Percentiles rank a stretch among this genome's conserved stretches.
Evolutionary conservation across 2,329 filamentous ascomycete species (phyloP).

Genomic region (Neonectria hederae): DNA sequence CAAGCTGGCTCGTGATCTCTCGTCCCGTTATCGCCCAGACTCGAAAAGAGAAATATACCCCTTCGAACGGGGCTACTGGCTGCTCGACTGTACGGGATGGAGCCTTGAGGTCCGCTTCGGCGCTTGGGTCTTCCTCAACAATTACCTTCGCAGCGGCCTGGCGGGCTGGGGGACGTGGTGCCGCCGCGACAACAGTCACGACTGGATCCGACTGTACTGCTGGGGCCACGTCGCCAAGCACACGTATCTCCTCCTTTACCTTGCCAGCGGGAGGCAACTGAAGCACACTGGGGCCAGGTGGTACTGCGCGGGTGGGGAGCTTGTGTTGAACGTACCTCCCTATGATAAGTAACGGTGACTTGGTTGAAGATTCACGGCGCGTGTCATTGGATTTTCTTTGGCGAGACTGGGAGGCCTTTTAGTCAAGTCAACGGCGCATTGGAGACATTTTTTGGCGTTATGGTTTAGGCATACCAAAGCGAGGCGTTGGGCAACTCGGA

Average conservation of each 20-base stretch:
- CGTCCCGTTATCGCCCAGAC: slow-evolving; percentile 62
- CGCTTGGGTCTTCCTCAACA: slow-evolving; percentile 70
- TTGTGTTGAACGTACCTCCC: slow-evolving; percentile 55
- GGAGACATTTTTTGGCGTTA: not conserved
- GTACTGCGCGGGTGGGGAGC: slow-evolving; percentile 70
- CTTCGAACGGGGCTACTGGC: slow-evolving; percentile 84
- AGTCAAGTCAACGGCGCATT: too few relatives aligned
- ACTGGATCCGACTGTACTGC: slow-evolving; percentile 73
- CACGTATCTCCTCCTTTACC: slow-evolving; percentile 77
- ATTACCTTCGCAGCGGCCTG: slow-evolving; percentile 66
- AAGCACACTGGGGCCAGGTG: slow-evolving; percentile 68
- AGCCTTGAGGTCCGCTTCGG: slow-evolving; percentile 54
- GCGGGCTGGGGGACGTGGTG: slow-evolving; percentile 76
- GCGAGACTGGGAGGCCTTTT: not conserved
- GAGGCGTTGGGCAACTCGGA: slow-evolving; percentile 28
- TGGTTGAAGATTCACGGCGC: not conserved
- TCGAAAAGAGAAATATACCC: slow-evolving; percentile 48
- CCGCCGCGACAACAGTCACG: slow-evolving; percentile 50
- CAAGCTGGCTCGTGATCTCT: slow-evolving; percentile 58
- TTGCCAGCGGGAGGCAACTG: slow-evolving; percentile 73
- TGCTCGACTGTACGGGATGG: slow-evolving; percentile 68
- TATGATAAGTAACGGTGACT: slow-evolving; percentile 30
- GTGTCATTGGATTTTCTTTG: not conserved
- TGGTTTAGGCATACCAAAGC: slow-evolving; percentile 15
- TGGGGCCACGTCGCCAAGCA: slow-evolving; percentile 80